phyloP scores from a whole-genome alignment of 306 rosid species.

The Aeschynomene evenia region DNA sequence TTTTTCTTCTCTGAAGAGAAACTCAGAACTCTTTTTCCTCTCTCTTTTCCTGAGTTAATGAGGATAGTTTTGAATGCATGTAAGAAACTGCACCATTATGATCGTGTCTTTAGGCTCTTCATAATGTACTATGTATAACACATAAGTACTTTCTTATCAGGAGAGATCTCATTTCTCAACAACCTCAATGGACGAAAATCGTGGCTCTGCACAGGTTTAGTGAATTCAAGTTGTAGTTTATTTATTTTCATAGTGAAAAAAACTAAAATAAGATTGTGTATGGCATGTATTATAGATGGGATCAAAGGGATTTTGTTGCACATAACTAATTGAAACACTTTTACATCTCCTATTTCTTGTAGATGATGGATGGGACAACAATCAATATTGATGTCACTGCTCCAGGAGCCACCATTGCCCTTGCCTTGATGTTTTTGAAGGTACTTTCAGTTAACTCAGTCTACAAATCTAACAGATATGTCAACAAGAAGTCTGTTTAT shows the following conservation, averaged over 20 bases:
- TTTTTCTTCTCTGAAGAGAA: background rate
- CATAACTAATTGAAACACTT: constrained; percentile 27
- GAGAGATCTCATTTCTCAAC: constrained; percentile 62
- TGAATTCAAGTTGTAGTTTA: constrained; percentile 16
- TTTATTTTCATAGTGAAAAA: background rate
- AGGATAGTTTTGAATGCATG: constrained; percentile 8
- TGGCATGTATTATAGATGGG: background rate
- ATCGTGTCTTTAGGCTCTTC: constrained; percentile 8
- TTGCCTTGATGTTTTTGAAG: constrained; percentile 91
- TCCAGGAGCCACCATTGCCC: constrained; percentile 91
- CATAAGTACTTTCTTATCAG: constrained; percentile 43
- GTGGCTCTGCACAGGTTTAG: constrained; percentile 71
- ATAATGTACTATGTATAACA: constrained; percentile 14
- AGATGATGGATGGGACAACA: constrained; percentile 91
- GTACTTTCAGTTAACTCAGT: constrained; percentile 44
- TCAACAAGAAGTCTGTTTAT: constrained; percentile 19
- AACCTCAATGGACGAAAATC: constrained; percentile 62
- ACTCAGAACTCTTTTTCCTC: background rate
- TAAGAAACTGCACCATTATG: constrained; percentile 12
- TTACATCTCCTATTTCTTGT: constrained; percentile 27
- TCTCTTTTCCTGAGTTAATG: background rate
- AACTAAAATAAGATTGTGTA: constrained; percentile 13
- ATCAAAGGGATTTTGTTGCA: background rate
- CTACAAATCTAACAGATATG: constrained; percentile 28
- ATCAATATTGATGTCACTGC: constrained; percentile 93